These are phyloP conservation scores for Stenocarpella maydis DNA, from an alignment of 2,329 filamentous ascomycete species.

Conservation along the genomic window DNA sequence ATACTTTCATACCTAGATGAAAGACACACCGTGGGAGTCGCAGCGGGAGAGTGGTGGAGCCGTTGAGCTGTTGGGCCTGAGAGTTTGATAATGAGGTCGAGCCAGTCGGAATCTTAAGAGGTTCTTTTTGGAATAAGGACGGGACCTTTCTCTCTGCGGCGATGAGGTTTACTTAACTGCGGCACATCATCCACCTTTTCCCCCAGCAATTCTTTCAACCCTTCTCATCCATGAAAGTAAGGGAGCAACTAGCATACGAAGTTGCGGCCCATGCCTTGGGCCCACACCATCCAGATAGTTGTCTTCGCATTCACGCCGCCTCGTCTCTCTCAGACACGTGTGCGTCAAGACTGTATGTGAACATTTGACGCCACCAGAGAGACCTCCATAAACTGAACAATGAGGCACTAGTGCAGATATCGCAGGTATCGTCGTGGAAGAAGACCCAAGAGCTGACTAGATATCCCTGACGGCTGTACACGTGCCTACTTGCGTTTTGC, in stretches of 20 bases:
- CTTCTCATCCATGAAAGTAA: conserved; percentile 5
- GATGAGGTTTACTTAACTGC: conserved; percentile 13
- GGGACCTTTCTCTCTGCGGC: not conserved
- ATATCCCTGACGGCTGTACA: not conserved
- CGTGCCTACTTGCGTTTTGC: not conserved
- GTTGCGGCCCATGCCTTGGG: conserved; percentile 12
- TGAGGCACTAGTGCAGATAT: not conserved
- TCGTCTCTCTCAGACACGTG: not conserved
- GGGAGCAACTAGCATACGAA: not conserved
- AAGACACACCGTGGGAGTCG: not conserved
- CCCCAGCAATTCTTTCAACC: conserved; percentile 1
- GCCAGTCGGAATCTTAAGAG: conserved; percentile 20
- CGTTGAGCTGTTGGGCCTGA: not conserved
- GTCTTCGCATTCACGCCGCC: not conserved
- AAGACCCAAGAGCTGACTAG: not conserved
- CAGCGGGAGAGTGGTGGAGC: not conserved
- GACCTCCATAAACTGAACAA: not conserved
- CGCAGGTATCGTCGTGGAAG: not conserved
- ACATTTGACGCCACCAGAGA: not conserved
- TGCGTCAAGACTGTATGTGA: not conserved
- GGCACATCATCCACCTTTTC: not conserved
- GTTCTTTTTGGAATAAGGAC: conserved; percentile 21
- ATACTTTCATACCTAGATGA: not conserved
- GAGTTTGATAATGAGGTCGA: conserved; percentile 3
- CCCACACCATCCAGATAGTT: not conserved